These are phyloP conservation scores for Leccinum proliferum DNA, from an alignment of 1,284 basidiomycete genomes.

Conservation along the genomic window DNA sequence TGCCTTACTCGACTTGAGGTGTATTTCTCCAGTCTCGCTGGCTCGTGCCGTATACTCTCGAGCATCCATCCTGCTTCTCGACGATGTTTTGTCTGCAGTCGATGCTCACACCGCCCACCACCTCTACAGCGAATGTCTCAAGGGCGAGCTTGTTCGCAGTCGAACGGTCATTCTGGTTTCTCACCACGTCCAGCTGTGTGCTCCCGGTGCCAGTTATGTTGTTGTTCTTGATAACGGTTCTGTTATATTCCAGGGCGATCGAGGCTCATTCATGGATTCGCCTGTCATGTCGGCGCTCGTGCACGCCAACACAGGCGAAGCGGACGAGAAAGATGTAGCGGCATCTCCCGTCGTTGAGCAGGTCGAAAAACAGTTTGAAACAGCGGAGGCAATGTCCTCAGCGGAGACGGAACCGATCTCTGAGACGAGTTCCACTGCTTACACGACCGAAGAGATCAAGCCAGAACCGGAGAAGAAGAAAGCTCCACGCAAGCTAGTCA, in stretches of 20 bases:
- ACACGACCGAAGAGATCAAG: constrained; percentile 25
- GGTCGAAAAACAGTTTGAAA: constrained; percentile 5
- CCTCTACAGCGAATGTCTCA: constrained; percentile 77
- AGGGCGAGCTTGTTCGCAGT: constrained; percentile 75
- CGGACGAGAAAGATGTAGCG: constrained; percentile 25
- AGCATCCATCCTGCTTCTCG: constrained; percentile 80
- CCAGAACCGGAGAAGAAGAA: constrained; percentile 53
- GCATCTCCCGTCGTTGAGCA: constrained; percentile 10
- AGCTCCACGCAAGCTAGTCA: constrained; percentile 77
- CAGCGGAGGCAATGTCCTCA: constrained; percentile 5
- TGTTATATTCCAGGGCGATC: constrained; percentile 69
- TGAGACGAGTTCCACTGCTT: constrained; percentile 47
- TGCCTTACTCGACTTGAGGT: not conserved
- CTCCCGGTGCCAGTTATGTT: constrained; percentile 64
- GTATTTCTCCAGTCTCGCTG: constrained; percentile 57
- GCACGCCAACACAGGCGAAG: constrained; percentile 46
- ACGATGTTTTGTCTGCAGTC: constrained; percentile 82
- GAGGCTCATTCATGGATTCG: constrained; percentile 62
- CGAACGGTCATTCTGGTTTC: constrained; percentile 86
- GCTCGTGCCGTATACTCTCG: constrained; percentile 94
- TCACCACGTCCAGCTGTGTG: constrained; percentile 82
- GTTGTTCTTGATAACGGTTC: constrained; percentile 85
- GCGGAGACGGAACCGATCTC: constrained; percentile 33
- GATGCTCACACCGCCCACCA: constrained; percentile 89
- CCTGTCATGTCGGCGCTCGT: constrained; percentile 64